Base-by-base conservation (phyloP, 495 filamentous ascomycete species). In the Cercophora samala region DNA sequence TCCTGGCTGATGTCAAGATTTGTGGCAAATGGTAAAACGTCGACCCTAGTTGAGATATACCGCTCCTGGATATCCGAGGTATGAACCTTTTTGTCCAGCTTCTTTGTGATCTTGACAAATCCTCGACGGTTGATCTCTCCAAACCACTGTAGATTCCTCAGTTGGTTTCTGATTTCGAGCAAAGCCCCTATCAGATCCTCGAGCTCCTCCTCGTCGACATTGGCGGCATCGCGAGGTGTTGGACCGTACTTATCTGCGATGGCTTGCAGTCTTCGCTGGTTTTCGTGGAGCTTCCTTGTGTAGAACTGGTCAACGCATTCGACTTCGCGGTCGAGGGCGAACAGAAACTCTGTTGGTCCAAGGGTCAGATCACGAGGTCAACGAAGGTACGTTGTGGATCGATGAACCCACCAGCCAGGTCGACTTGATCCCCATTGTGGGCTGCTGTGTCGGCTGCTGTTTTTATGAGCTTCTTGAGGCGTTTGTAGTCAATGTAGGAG, bases 81-180 rank as follows among this genome's bases (percentile, higher is more conserved):
- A 8, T 86, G 84, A 3, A 96, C 83, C 78, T 93, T 96, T 80
- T 97, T 97, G 80, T 97, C 93, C 22, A 96, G 81, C 77, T 99
- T 99, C 82, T 97, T 99, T 22, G 93, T 94, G 77, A 99, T 98
- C 80, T 99, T 99, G 71, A 96, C 84, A 72, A 99, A 99, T 0
- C 95, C 95, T 66, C 91, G 86, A 46, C 93, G 86, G 73, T 99
- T 99, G 70, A 98, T 93, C 79, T 98, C 95, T 26, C 93, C 96
- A 69, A 97, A 98, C 93, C 93, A 97, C 78, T 96, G 91, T 66
- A 99, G 82, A 69, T 97, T 97, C 55, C 94, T 86, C 65, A 97
- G 77, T 67, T 95, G 91, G 60, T 89, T 88, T 55, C 95, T 85
- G 61, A 97, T 83, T 73, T 98, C 95, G 29, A 97, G 84, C 60